phyloP scores from a whole-genome alignment of 2,329 filamentous ascomycete species.

The Coccinonectria pachysandricola region DNA sequence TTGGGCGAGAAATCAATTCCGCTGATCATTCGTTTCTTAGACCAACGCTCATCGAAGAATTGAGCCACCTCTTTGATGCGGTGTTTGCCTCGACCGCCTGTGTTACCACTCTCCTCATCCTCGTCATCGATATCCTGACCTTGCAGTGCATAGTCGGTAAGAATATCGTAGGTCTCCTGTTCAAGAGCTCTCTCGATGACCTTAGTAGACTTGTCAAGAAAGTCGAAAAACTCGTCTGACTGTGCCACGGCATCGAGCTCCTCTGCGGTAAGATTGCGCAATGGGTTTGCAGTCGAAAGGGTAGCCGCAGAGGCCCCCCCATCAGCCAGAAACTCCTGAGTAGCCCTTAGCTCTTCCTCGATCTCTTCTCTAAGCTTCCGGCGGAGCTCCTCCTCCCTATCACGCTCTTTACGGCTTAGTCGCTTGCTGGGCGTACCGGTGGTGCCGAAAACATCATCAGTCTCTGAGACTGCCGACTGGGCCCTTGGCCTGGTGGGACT shows the following conservation, averaged over 20 bases:
- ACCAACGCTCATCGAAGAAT: slow-evolving; percentile 92
- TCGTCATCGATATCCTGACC: slow-evolving; percentile 69
- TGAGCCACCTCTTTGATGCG: slow-evolving; percentile 81
- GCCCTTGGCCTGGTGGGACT: slow-evolving; percentile 38
- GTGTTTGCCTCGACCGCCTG: slow-evolving; percentile 59
- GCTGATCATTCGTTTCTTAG: slow-evolving; percentile 94
- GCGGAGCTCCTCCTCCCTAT: slow-evolving; percentile 81
- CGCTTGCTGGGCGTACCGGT: slow-evolving; percentile 58
- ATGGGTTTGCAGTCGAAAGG: slow-evolving; percentile 44
- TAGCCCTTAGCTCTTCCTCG: slow-evolving; percentile 77
- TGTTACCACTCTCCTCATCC: slow-evolving; percentile 64
- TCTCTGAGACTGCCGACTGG: slow-evolving; percentile 41
- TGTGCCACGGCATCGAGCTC: slow-evolving; percentile 84
- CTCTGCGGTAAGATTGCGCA: slow-evolving; percentile 68
- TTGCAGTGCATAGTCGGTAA: slow-evolving; percentile 85
- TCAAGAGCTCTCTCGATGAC: slow-evolving; percentile 93
- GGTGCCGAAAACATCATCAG: slow-evolving; percentile 45
- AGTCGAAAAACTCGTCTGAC: slow-evolving; percentile 88
- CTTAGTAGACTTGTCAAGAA: slow-evolving; percentile 91
- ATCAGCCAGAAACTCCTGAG: slow-evolving; percentile 50
- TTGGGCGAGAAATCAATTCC: slow-evolving; percentile 93
- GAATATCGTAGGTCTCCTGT: slow-evolving; percentile 81
- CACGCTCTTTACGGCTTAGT: slow-evolving; percentile 66
- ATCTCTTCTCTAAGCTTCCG: slow-evolving; percentile 79
- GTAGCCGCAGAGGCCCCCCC: slow-evolving; percentile 18